Evolutionary conservation across 305 asterid species (phyloP).

Genomic region (Rubia balearica): DNA sequence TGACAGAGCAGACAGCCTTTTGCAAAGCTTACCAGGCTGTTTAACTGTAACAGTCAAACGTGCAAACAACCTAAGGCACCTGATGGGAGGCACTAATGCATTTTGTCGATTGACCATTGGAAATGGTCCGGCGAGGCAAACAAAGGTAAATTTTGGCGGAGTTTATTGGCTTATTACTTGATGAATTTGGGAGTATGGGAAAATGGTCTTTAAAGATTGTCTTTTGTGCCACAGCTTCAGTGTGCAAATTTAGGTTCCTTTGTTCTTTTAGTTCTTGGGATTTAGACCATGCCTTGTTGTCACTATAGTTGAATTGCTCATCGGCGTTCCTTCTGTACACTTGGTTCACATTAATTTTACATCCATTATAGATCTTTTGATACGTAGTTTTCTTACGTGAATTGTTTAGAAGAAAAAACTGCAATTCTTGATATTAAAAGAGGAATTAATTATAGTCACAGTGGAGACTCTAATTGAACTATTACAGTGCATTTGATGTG

Average conservation of each 20-base stretch:
- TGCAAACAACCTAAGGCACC: slow-evolving; percentile 68
- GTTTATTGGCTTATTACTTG: not conserved
- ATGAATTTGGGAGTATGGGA: not conserved
- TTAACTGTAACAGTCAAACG: slow-evolving; percentile 65
- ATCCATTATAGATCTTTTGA: not conserved
- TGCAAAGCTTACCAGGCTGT: slow-evolving; percentile 79
- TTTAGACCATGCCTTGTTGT: not conserved
- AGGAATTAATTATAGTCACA: not conserved
- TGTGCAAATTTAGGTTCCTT: not conserved
- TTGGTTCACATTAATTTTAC: not conserved
- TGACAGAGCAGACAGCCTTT: slow-evolving; percentile 66
- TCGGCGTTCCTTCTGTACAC: not conserved
- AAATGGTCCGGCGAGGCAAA: slow-evolving; percentile 65
- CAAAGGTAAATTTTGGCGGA: slow-evolving; percentile 41
- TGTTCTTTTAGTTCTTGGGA: not conserved
- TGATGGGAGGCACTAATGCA: slow-evolving; percentile 68
- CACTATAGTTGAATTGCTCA: not conserved
- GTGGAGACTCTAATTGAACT: not conserved
- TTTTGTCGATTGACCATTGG: slow-evolving; percentile 66
- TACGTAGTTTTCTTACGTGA: not conserved
- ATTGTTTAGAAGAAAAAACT: not conserved
- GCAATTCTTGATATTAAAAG: not conserved
- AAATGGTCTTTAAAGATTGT: not conserved
- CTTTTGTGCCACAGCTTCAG: not conserved
- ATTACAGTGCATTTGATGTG: not conserved